Conservation (phyloP, 1,284 basidiomycete genomes). For the Tylopilus orsonianus region DNA sequence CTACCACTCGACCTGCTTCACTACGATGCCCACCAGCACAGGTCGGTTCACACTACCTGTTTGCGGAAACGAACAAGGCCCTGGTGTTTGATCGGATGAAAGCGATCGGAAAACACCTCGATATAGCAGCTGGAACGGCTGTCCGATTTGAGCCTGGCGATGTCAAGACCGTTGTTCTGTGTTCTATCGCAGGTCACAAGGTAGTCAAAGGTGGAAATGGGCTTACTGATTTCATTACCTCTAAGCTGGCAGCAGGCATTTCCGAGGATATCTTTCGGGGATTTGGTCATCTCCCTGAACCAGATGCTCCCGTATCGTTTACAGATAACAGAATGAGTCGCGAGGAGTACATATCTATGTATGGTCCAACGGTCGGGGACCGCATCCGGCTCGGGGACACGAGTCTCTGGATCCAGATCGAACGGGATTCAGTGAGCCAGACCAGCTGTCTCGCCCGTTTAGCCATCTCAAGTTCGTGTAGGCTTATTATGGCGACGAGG, state of each 20-base stretch:
- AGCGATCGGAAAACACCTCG: conserved; percentile 84
- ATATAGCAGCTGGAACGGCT: conserved; percentile 93
- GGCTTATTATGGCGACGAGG: conserved; percentile 90
- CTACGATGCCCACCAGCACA: conserved; percentile 29
- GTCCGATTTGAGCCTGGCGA: conserved; percentile 97
- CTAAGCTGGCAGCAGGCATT: conserved; percentile 21
- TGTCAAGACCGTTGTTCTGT: conserved; percentile 79
- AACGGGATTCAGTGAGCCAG: conserved; percentile 72
- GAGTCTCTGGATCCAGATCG: conserved; percentile 89
- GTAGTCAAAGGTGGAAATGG: conserved; percentile 81
- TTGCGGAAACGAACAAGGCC: conserved; percentile 85
- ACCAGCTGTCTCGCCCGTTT: background rate
- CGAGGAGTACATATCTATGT: conserved; percentile 86
- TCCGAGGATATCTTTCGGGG: conserved; percentile 35
- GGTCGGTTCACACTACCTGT: conserved; percentile 94
- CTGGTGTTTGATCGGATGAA: conserved; percentile 82
- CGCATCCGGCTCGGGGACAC: conserved; percentile 88
- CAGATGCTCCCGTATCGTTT: conserved; percentile 48
- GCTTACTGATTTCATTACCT: conserved; percentile 56
- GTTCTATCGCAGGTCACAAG: conserved; percentile 74
- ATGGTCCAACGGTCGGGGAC: conserved; percentile 93
- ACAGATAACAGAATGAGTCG: conserved; percentile 57
- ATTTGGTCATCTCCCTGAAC: conserved; percentile 65
- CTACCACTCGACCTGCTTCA: background rate
- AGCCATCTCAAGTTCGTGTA: conserved; percentile 26